Evolutionary conservation across 371 early-diverging fungal genomes (phyloP).

Genomic region (Mucor indicus): DNA sequence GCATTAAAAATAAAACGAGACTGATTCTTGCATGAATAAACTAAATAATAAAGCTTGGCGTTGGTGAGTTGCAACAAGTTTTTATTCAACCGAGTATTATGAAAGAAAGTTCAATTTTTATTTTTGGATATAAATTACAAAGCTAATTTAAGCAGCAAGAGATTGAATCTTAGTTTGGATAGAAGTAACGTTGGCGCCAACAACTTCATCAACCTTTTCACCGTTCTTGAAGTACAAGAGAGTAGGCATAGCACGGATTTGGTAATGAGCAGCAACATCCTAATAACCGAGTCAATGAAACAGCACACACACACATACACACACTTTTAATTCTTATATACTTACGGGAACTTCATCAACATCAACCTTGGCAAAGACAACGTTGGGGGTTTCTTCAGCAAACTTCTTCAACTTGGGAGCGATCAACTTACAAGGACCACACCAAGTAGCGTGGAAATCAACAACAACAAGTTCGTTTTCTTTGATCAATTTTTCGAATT

Average conservation of each 20-base stretch:
- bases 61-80: no score
- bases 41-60: no score
- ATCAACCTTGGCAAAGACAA: slow-evolving; percentile 82
- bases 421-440: slow-evolving; percentile 88
- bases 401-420: slow-evolving; percentile 68
- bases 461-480: slow-evolving; percentile 45
- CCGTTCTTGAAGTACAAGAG: slow-evolving; percentile 80
- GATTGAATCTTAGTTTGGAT: slow-evolving; percentile 18
- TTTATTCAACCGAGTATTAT: no score
- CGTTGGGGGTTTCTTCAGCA: slow-evolving; percentile 47
- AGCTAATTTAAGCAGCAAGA: slow-evolving; percentile 5
- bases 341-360: slow-evolving; percentile 67
- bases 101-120: no score
- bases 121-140: no score
- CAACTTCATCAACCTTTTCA: slow-evolving; percentile 64
- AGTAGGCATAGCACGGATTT: slow-evolving; percentile 90
- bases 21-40: no score
- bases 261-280: slow-evolving; percentile 68
- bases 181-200: slow-evolving; percentile 62
- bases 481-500: slow-evolving; percentile 29
- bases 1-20: no score
- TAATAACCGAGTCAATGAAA: slow-evolving; percentile 6
- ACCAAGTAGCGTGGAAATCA: slow-evolving; percentile 73
- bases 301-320: background rate
- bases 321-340: background rate